phyloP scores from a whole-genome alignment of 106 monocot genomes.

The Gastrodia elata region DNA sequence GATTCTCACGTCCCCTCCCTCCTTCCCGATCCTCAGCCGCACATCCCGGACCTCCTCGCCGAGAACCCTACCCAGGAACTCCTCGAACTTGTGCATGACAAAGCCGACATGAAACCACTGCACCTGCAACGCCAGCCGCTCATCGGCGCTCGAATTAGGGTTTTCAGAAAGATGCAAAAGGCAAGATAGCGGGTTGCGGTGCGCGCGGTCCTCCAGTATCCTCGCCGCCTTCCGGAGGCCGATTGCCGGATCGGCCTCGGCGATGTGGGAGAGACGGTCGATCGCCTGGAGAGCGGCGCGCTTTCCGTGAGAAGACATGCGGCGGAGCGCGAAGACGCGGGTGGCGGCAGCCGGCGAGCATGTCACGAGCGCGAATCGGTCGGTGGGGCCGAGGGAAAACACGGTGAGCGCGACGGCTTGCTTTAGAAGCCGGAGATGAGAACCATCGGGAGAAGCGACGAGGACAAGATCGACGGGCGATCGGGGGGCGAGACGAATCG shows the following conservation, averaged over 20 bases:
- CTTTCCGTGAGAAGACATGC: constrained; percentile 74
- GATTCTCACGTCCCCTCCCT: constrained; percentile 37
- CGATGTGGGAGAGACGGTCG: constrained; percentile 56
- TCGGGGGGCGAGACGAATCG: constrained; percentile 42
- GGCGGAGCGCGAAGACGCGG: constrained; percentile 68
- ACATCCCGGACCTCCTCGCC: constrained; percentile 57
- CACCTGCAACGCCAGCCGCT: constrained; percentile 25
- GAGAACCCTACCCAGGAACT: constrained; percentile 54
- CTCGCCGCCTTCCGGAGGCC: constrained; percentile 60
- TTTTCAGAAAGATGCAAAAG: constrained; percentile 58
- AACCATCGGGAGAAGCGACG: constrained; percentile 64
- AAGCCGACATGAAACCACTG: constrained; percentile 64
- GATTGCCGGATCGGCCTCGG: constrained; percentile 40
- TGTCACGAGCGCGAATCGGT: constrained; percentile 72
- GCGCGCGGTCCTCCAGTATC: constrained; percentile 45
- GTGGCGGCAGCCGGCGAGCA: constrained; percentile 46
- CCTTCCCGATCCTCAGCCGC: constrained; percentile 50
- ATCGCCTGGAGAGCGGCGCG: constrained; percentile 59
- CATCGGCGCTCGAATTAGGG: constrained; percentile 15
- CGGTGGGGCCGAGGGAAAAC: constrained; percentile 55
- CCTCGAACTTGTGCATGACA: constrained; percentile 92
- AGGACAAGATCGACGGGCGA: constrained; percentile 57
- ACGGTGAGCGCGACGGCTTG: constrained; percentile 78
- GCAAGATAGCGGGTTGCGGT: constrained; percentile 32
- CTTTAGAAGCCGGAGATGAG: constrained; percentile 59